Base-by-base conservation (phyloP, 768 basidiomycete genomes). In the Artomyces pyxidatus region DNA sequence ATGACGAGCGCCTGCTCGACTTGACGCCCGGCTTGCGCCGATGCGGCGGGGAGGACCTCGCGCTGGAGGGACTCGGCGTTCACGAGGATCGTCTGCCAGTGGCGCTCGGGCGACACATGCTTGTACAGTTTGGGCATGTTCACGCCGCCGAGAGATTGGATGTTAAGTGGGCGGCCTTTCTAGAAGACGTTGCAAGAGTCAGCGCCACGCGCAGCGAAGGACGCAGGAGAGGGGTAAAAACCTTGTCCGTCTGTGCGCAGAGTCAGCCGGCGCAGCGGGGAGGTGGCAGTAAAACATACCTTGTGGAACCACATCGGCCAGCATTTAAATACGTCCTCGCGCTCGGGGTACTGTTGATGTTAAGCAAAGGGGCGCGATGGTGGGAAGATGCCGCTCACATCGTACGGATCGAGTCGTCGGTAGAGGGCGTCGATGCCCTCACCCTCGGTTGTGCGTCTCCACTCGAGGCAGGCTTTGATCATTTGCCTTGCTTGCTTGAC, bases 301-400 rank as follows among this genome's bases (percentile, higher is more conserved):
- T 86, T 87, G 63, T 88, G 85, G 57, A 84, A 87, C 55, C 76
- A 86, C 70, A 87, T 76, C 3, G 84, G 84, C 85, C 85, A 88
- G 53, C 76, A 80, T 45, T 83, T 77, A 54, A 86, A 85, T 6
- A 88, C 77, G 1, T 74, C 72, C 45, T 78, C 72, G 38, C 85
- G 77, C 54, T 79, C 82, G 1, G 83, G 83, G 57, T 80, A 88
- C 85, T 88, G 44, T 21, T 49, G 45, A 37, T 3, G 46, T 50
- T 38, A 28, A 25, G 10, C 10, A 28, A 37, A 23, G 26, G 6
- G 21, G n/a, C n/a, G n/a, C 16, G n/a, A 12, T 29, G 25, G 29
- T 35, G 40, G 28, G 17, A 2, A 25, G 19, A 45, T 42, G 42
- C 27, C 11, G 68, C 83, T 64, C 56, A 84, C 85, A 60, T 86